These are phyloP conservation scores for Pilaira anomala DNA, from an alignment of 192 early-diverging fungal genomes.

Conservation along the genomic window DNA sequence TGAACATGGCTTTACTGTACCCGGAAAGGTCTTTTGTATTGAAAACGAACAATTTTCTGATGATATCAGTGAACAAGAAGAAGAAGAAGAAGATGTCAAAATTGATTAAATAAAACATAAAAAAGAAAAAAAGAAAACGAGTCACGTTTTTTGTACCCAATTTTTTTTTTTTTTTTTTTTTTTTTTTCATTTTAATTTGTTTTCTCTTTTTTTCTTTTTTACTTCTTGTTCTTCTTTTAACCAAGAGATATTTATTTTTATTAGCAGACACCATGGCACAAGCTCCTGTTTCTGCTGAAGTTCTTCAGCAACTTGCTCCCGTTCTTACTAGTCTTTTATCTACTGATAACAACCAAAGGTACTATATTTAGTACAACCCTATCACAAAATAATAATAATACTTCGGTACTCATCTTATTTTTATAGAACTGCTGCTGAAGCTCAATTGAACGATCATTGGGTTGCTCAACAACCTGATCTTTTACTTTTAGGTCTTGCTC, in stretches of 20 bases:
- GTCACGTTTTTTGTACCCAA: conserved; percentile 21
- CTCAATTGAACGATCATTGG: conserved; percentile 54
- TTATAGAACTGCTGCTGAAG: conserved; percentile 44
- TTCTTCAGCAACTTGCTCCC: conserved; percentile 43
- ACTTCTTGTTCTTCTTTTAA: background rate
- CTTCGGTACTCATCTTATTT: background rate
- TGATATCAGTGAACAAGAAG: too few species aligned
- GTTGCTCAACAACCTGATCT: conserved; percentile 46
- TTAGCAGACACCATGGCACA: conserved; percentile 26
- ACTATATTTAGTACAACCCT: background rate
- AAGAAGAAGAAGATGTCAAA: too few species aligned
- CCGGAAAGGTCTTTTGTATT: conserved; percentile 30
- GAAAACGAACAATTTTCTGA: too few species aligned
- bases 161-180: conserved; percentile 18
- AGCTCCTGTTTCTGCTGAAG: conserved; percentile 42
- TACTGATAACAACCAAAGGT: conserved; percentile 44
- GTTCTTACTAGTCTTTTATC: conserved; percentile 47
- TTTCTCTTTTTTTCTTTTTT: conserved; percentile 10
- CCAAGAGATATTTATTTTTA: too few species aligned
- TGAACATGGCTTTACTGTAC: conserved; percentile 33
- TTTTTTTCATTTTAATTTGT: conserved; percentile 24
- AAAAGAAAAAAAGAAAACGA: conserved; percentile 13
- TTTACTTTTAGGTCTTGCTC: conserved; percentile 46
- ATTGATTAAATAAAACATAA: too few species aligned
- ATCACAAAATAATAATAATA: background rate